Conservation (phyloP, 225 moss, liverwort and hornwort species). For the Pseudoscleropodium purum region DNA sequence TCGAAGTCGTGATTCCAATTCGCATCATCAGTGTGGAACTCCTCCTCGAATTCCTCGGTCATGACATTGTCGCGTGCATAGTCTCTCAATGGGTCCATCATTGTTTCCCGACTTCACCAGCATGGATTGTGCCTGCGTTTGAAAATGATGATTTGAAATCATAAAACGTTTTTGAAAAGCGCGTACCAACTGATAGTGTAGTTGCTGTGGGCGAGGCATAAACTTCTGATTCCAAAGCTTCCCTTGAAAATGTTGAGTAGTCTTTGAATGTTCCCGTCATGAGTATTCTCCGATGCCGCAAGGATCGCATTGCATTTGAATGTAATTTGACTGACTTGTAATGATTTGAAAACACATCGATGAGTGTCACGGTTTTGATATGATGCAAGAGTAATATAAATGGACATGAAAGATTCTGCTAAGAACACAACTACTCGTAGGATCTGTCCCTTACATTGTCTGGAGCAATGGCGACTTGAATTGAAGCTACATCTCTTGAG, state of each 20-base stretch:
- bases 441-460: neutral
- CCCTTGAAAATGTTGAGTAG: neutral
- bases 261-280: neutral
- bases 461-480: neutral
- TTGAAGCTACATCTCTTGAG: neutral
- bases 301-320: neutral
- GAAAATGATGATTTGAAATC: neutral
- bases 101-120: neutral
- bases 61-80: neutral
- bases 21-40: neutral
- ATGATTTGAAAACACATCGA: neutral
- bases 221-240: neutral
- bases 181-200: neutral
- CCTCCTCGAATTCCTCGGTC: neutral
- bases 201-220: neutral
- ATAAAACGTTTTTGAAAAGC: neutral
- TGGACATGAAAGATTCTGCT: neutral
- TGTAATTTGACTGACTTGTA: neutral
- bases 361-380: neutral
- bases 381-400: neutral
- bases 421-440: neutral
- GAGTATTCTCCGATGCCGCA: neutral
- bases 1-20: neutral
- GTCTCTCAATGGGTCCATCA: neutral
- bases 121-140: neutral